Evolutionary conservation across 1,284 basidiomycete genomes (phyloP).

Genomic region (Moesziomyces sp.): DNA sequence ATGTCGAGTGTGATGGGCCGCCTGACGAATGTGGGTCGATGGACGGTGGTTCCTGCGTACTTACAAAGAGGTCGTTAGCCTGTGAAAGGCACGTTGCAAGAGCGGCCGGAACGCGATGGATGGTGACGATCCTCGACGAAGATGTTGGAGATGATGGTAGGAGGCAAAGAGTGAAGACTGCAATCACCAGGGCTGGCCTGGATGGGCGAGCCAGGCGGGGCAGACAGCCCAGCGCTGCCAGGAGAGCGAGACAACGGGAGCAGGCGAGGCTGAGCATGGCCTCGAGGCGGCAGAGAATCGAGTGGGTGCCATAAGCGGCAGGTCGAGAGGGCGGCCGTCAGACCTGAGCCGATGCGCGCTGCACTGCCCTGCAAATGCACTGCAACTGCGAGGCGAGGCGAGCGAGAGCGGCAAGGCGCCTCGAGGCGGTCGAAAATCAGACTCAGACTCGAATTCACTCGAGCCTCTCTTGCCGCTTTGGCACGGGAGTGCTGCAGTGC

Average conservation of each 20-base stretch:
- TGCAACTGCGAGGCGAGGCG: too few species aligned
- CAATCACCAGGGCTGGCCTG: conserved; percentile 2
- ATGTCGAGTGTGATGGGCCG: background rate
- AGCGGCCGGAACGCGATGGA: conserved; percentile 10
- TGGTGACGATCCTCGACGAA: conserved; percentile 22
- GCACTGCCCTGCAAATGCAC: too few species aligned
- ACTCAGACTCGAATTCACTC: too few species aligned
- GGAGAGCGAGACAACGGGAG: background rate
- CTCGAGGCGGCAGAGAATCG: too few species aligned
- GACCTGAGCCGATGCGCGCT: too few species aligned
- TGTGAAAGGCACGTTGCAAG: conserved; percentile 26
- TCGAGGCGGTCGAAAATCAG: too few species aligned
- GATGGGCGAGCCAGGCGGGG: background rate
- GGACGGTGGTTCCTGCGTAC: conserved; percentile 2
- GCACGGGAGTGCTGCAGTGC: background rate
- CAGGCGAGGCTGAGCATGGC: background rate
- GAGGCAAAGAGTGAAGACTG: conserved; percentile 2
- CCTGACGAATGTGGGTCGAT: background rate
- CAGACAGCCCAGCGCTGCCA: conserved; percentile 3
- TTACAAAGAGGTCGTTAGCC: conserved; percentile 44
- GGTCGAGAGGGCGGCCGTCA: too few species aligned
- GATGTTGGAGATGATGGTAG: conserved; percentile 29
- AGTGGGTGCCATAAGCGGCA: too few species aligned
- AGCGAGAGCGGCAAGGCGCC: too few species aligned
- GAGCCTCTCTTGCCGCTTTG: background rate